Conservation (phyloP, 768 basidiomycete genomes). For the Sistotremastrum suecicum region DNA sequence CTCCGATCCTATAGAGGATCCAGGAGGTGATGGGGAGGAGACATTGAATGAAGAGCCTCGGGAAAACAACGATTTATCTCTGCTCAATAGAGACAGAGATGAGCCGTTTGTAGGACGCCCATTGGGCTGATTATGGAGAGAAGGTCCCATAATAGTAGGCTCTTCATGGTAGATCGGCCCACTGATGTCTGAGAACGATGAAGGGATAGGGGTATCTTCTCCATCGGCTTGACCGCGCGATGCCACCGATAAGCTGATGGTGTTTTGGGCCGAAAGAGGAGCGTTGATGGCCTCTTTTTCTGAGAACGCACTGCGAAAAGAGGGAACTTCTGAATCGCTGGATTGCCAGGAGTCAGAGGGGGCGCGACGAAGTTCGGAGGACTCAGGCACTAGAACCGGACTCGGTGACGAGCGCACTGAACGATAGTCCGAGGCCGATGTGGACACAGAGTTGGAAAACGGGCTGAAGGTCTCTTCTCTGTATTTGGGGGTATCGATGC, state of each 20-base stretch:
- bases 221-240: constrained; percentile 8
- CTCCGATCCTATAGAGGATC: constrained; percentile 63
- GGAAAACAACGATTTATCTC: constrained; percentile 8
- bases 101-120: constrained; percentile 14
- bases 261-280: constrained; percentile 18
- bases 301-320: no score
- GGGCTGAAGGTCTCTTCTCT: not conserved
- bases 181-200: not conserved
- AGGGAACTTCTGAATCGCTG: constrained; percentile 7
- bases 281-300: constrained; percentile 13
- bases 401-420: constrained; percentile 61
- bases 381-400: constrained; percentile 11
- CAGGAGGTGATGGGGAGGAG: constrained; percentile 47
- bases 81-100: constrained; percentile 6
- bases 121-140: constrained; percentile 20
- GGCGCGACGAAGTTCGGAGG: constrained; percentile 23
- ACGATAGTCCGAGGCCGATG: constrained; percentile 50
- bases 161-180: not conserved
- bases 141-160: not conserved
- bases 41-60: constrained; percentile 23
- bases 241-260: constrained; percentile 8
- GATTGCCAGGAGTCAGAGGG: constrained; percentile 16
- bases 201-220: constrained; percentile 6
- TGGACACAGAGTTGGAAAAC: constrained; percentile 25
- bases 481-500: not conserved